Evolutionary conservation across 2,329 filamentous ascomycete species (phyloP), one percentile per base, ranked within the genome.

Genomic region (Penicillium glabrum): DNA sequence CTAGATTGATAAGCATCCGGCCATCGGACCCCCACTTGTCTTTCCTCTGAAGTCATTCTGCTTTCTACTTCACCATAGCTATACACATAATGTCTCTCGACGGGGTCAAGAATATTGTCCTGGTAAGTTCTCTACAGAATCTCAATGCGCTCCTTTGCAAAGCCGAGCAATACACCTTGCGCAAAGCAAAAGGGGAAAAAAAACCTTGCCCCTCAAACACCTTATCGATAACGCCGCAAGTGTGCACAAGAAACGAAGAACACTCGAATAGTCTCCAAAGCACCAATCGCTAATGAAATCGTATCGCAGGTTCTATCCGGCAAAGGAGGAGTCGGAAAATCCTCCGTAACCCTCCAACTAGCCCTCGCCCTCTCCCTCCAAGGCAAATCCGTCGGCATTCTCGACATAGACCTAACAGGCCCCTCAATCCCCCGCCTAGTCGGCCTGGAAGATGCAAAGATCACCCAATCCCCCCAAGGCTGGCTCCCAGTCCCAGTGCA

Each of bases 281-380:
- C 41, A 19, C 35, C 16, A 37, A 21, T 24, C 24, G 27, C 26
- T 59, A 44, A 59, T 31, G 19, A 19, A 33, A 10, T 9, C 1
- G n/a, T n/a, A 21, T 48, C 31, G 16, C 47, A 85, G 79, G 83
- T 93, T 61, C 88, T 99, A 47, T 98, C 95, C 13, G 95, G 95
- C 67, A 99, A 99, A 83, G 95, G 95, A 70, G 95, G 95, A 66
- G 95, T 99, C 21, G 95, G 95, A 57, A 99, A 99, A 81, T 98
- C 93, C 44, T 96, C 92, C 51, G 88, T 97, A n/a, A 98, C 95
- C 0, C 96, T 93, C 1, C 95, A 99, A 74, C 87, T 99, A 16
- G 95, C 95, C 9, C 85, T 99, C 37, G 92, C 93, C 0, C 86
- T 99, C 31, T 88, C 91, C 2, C 83, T 95, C 1, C 86, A 90